phyloP scores from a whole-genome alignment of 805 yeast genomes.

The Ogataea siamensis region DNA sequence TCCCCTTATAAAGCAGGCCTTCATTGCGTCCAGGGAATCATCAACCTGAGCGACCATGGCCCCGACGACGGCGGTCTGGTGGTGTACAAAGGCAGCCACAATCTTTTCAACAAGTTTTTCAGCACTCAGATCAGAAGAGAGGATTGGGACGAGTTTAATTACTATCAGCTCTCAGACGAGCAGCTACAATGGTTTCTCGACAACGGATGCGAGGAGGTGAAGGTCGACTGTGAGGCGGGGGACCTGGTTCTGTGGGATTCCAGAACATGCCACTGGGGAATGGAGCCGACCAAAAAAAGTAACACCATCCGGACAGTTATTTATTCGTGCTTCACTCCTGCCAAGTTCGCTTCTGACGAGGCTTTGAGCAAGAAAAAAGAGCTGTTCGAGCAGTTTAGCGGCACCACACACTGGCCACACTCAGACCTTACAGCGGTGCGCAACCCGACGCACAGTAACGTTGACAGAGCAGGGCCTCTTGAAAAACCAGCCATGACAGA shows the following conservation, averaged over 20 bases:
- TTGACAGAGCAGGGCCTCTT: too few species aligned
- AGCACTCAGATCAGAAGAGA: slow-evolving; percentile 20
- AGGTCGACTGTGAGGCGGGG: slow-evolving; percentile 33
- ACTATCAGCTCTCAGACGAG: slow-evolving; percentile 18
- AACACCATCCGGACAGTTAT: slow-evolving; percentile 29
- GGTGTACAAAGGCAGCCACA: slow-evolving; percentile 28
- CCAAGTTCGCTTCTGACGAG: slow-evolving; percentile 33
- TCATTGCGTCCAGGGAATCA: slow-evolving; percentile 35
- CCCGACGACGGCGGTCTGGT: slow-evolving; percentile 33
- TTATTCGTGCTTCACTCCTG: slow-evolving; percentile 32
- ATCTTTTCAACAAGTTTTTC: slow-evolving; percentile 26
- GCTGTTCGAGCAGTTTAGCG: slow-evolving; percentile 25
- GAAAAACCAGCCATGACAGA: too few species aligned
- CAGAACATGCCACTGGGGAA: slow-evolving; percentile 33
- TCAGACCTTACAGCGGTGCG: too few species aligned
- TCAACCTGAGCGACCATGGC: slow-evolving; percentile 23
- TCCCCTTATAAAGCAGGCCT: slow-evolving; percentile 32
- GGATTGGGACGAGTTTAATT: slow-evolving; percentile 27
- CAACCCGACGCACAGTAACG: too few species aligned
- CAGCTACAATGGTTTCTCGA: slow-evolving; percentile 28
- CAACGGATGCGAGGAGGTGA: slow-evolving; percentile 29
- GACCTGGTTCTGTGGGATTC: slow-evolving; percentile 37
- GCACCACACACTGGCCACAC: slow-evolving; percentile 36
- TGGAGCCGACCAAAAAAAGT: slow-evolving; percentile 26
- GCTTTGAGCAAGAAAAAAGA: slow-evolving; percentile 20